Evolutionary conservation across 2,329 filamentous ascomycete species (phyloP).

Genomic region (Emericellopsis cladophorae): DNA sequence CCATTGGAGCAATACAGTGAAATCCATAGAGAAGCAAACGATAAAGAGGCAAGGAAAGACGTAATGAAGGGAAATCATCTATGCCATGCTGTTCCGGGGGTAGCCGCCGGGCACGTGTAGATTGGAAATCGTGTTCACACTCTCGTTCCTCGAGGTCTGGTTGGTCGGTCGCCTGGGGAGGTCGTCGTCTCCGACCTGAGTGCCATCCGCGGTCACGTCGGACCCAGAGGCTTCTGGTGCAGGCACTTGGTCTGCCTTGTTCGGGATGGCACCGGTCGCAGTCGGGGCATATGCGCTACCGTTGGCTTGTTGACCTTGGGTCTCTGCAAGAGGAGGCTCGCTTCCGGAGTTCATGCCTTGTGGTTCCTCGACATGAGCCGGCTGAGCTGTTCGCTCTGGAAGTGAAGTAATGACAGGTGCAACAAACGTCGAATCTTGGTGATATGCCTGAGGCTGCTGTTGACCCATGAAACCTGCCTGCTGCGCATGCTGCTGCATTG

Average conservation of each 20-base stretch:
- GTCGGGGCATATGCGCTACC: neutral
- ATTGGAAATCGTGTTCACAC: conserved; percentile 46
- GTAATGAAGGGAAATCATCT: conserved; percentile 13
- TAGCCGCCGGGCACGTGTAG: conserved; percentile 60
- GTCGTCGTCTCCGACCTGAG: conserved; percentile 6
- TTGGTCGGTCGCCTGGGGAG: conserved; percentile 11
- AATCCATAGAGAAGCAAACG: neutral
- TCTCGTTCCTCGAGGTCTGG: conserved; percentile 20
- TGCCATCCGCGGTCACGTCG: neutral
- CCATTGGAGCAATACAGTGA: neutral
- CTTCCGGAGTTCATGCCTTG: too few relatives aligned
- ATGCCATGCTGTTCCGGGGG: conserved; percentile 34
- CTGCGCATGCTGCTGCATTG: neutral
- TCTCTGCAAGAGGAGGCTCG: too few relatives aligned
- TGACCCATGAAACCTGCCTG: conserved; percentile 1
- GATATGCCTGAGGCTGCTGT: conserved; percentile 5
- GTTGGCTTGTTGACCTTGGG: neutral
- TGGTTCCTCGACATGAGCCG: too few relatives aligned
- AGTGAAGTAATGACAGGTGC: neutral
- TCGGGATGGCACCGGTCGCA: neutral
- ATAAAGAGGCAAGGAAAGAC: conserved; percentile 1
- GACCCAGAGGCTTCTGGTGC: neutral
- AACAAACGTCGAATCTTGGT: neutral
- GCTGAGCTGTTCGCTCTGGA: neutral
- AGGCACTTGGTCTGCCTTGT: neutral